Evolutionary conservation across 805 yeast genomes (phyloP), one percentile per base, ranked within the genome.

Genomic region (Barnettozyma salicaria): DNA sequence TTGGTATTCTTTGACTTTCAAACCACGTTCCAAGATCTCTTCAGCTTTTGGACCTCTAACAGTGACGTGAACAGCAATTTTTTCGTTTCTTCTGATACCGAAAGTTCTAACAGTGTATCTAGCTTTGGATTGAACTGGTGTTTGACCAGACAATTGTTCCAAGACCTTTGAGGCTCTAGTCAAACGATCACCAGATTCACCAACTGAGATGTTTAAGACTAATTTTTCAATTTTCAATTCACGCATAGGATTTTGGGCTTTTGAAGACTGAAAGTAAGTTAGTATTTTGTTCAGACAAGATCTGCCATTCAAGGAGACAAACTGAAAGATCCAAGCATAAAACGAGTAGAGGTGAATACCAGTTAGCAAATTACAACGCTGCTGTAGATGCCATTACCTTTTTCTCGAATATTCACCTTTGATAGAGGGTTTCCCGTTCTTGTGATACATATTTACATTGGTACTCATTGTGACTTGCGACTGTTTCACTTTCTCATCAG

Each of bases 121-220:
- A 63, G 98, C 98, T 83, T 92, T 92, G 62, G 97, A 89, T 73
- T 86, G 96, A 61, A 92, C 98, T 70, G 98, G 98, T 64, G 98
- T 92, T 78, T 92, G 98, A 89, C 98, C 98, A 60, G 97, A 90
- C 64, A 92, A 84, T 79, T 92, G 98, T 78, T 92, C 98, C 68
- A 92, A 80, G 64, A 92, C 98, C 81, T 92, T 92, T 68, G 98
- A 92, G 62, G 98, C 98, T 85, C 98, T 90, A 78, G 98, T 92
- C 72, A 92, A 87, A 83, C 97, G 85, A 75, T 92, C 98, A 80
- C 98, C 98, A 73, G 97, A 89, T 78, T 92, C 98, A 78, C 98
- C 98, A 72, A 92, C 98, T 74, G 95, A 89, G 76, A 92, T 92
- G 92, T 92, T 92, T 74, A 92, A 85, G 74, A 92, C 97, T 74